Percentiles rank a stretch among this genome's conserved stretches.
Conservation (phyloP, 176 grass and related monocot species). For the Triticum timopheevii region DNA sequence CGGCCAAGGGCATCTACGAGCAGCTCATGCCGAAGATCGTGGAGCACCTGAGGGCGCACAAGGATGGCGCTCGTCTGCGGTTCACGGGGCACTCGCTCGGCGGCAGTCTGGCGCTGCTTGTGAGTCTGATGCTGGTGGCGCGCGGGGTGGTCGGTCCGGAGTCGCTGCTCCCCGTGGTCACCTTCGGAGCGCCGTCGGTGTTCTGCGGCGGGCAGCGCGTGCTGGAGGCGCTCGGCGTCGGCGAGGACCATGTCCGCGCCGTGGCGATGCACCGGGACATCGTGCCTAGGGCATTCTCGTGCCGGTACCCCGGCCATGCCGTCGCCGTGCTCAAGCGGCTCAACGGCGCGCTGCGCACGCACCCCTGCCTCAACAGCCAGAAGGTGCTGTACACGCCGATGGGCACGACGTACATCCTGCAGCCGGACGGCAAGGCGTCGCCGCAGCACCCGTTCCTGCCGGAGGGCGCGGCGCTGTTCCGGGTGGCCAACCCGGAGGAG, state of each 20-base stretch:
- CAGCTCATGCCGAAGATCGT: conserved; percentile 72
- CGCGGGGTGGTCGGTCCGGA: conserved; percentile 43
- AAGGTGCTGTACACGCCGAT: conserved; percentile 81
- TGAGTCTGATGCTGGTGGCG: conserved; percentile 81
- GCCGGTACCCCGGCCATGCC: conserved; percentile 81
- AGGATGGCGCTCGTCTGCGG: conserved; percentile 38
- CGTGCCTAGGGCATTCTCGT: conserved; percentile 95
- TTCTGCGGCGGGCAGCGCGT: conserved; percentile 82
- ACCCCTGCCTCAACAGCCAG: conserved; percentile 87
- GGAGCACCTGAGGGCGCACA: conserved; percentile 42
- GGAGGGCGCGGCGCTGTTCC: conserved; percentile 73
- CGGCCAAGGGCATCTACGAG: conserved; percentile 91
- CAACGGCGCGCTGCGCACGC: conserved; percentile 66
- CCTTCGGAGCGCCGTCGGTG: conserved; percentile 87
- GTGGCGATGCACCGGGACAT: conserved; percentile 97
- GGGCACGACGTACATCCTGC: conserved; percentile 84
- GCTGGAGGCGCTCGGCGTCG: conserved; percentile 67
- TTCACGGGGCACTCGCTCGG: conserved; percentile 96
- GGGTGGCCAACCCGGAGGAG: conserved; percentile 47
- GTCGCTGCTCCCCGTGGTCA: conserved; percentile 68
- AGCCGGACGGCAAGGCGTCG: conserved; percentile 63
- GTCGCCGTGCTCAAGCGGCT: conserved; percentile 73
- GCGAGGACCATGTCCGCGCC: conserved; percentile 59
- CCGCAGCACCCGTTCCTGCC: conserved; percentile 81
- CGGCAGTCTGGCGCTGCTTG: conserved; percentile 86